Evolutionary conservation across 1,284 basidiomycete species (phyloP).

Genomic region (Irpex lacteus): DNA sequence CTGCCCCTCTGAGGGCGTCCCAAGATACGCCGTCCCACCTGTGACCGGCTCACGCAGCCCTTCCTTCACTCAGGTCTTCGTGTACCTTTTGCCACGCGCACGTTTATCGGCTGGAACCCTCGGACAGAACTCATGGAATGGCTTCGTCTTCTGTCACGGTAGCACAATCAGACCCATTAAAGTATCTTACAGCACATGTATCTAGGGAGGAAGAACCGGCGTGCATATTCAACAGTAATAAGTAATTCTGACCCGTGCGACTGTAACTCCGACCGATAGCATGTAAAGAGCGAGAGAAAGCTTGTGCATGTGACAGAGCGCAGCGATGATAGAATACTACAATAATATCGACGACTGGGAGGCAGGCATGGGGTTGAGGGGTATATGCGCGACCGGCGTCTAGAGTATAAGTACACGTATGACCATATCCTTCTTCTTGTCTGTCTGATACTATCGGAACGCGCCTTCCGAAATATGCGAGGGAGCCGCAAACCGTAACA

Average conservation of each 20-base stretch:
- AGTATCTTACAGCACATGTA: slow-evolving; percentile 3
- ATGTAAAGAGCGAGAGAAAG: background rate
- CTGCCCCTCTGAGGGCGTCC: background rate
- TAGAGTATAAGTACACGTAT: slow-evolving; percentile 1
- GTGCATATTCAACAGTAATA: slow-evolving; percentile 1
- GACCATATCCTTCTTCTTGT: background rate
- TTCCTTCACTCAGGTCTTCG: background rate
- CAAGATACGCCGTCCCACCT: background rate
- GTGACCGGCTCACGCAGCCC: background rate
- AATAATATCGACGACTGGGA: background rate
- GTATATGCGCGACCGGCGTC: background rate
- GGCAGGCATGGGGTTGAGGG: background rate
- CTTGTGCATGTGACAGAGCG: background rate
- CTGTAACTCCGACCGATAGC: background rate
- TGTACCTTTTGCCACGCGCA: background rate
- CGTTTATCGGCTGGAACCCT: slow-evolving; percentile 23
- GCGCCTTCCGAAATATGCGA: background rate
- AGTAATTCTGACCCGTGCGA: background rate
- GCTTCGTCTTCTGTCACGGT: background rate
- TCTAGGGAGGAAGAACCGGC: background rate
- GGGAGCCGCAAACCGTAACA: background rate
- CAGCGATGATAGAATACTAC: background rate
- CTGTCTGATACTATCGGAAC: background rate
- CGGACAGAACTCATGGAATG: background rate
- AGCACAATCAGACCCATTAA: background rate